Evolutionary conservation across 2,329 filamentous ascomycete genomes (phyloP), one percentile per base, ranked within the genome.

Genomic region (Beauveria scarabaeidicola): DNA sequence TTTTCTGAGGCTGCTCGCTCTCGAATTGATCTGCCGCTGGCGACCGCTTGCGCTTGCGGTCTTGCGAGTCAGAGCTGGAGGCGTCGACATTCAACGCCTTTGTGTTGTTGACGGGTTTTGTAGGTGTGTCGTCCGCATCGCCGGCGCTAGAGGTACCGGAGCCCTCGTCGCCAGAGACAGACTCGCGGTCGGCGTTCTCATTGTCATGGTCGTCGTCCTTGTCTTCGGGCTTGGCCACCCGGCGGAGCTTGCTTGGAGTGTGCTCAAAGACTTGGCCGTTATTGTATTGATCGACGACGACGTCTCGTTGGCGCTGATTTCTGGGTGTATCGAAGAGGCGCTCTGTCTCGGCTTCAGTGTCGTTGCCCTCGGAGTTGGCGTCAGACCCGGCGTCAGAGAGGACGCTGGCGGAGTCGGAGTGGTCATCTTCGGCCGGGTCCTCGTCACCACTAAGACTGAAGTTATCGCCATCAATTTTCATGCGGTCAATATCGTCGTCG

Each of bases 281-380:
- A 59, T 80, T 78, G 69, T 80, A 82, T 63, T 78, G 77, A 65
- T 78, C 78, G 58, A 87, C 72, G 47, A 86, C 78, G 10, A 88
- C 82, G 66, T 87, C 82, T 66, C 81, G 79, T 66, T 83, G 80
- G 64, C 85, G 80, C 68, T 81, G 75, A 68, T 80, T 89, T 63
- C 85, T 84, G 19, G 92, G 91, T n/a, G 91, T 96, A 69, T 89
- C 86, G 69, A 94, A 94, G 62, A 99, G 81, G 61, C 94, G 87
- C 75, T 97, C 92, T 1, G 93, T 97, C 75, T 97, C 93, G 38
- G 93, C 93, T 74, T 97, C 93, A 3, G 92, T 87, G 71, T 84
- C 83, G 68, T 85, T 83, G 65, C 76, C 78, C 27, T 75, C 73
- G 3, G 72, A 74, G 61, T 70, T 66, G 15, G 69, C 67, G 48